Conservation (phyloP, 208 protist genomes). For the Crithidia mellificae region DNA sequence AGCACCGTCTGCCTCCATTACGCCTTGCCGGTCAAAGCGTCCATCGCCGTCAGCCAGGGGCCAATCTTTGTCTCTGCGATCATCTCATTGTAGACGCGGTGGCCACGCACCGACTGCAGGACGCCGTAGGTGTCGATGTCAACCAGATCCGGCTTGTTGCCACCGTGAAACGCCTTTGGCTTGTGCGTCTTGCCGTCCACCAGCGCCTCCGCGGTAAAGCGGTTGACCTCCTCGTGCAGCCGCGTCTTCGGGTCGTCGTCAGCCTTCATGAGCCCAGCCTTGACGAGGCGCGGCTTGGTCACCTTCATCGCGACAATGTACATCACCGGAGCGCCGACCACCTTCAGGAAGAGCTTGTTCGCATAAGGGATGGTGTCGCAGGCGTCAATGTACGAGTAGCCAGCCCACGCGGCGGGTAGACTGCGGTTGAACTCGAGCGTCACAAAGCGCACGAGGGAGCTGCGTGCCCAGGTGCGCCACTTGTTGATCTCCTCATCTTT, state of each 20-base stretch:
- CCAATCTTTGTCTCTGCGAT: conserved; percentile 56
- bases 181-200: conserved; percentile 60
- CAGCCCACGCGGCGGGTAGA: conserved; percentile 71
- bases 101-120: conserved; percentile 81
- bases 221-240: conserved; percentile 72
- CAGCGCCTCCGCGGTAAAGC: conserved; percentile 67
- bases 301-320: conserved; percentile 78
- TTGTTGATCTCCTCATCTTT: conserved; percentile 64
- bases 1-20: too few species aligned
- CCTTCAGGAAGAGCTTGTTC: conserved; percentile 91
- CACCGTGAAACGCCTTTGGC: conserved; percentile 75
- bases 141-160: conserved; percentile 78
- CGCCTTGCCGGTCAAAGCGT: conserved; percentile 36
- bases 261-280: conserved; percentile 59
- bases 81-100: conserved; percentile 86
- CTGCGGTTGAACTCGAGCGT: conserved; percentile 85
- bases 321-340: conserved; percentile 90
- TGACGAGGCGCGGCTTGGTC: conserved; percentile 75
- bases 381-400: conserved; percentile 89
- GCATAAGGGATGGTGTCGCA: conserved; percentile 82
- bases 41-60: conserved; percentile 71
- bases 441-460: conserved; percentile 82
- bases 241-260: conserved; percentile 54
- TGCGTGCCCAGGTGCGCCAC: conserved; percentile 84
- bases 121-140: conserved; percentile 92